These are phyloP conservation scores for Pichia sp. DNA, from an alignment of 1,139 yeast genomes.

Conservation along the genomic window DNA sequence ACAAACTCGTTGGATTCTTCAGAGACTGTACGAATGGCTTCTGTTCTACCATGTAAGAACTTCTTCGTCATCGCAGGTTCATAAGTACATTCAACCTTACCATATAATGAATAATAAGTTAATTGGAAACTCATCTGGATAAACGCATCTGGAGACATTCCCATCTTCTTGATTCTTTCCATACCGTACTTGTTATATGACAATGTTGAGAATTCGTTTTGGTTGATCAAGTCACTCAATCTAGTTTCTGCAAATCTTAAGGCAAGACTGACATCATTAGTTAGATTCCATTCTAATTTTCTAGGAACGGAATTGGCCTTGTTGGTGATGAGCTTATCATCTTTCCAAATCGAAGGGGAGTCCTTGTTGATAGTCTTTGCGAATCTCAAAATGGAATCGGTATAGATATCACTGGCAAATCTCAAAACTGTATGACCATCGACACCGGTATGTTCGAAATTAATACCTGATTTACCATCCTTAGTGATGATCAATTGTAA, in stretches of 20 bases:
- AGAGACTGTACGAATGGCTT: slow-evolving; percentile 84
- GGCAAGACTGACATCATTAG: slow-evolving; percentile 73
- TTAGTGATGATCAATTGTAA: slow-evolving; percentile 86
- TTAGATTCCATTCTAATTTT: slow-evolving; percentile 85
- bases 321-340: not conserved
- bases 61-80: slow-evolving; percentile 96
- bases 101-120: slow-evolving; percentile 88
- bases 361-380: slow-evolving; percentile 81
- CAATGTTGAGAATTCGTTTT: slow-evolving; percentile 81
- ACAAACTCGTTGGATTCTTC: slow-evolving; percentile 80
- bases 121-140: slow-evolving; percentile 95
- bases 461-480: slow-evolving; percentile 91
- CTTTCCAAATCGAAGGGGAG: slow-evolving; percentile 75
- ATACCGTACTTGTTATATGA: slow-evolving; percentile 80
- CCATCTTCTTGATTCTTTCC: slow-evolving; percentile 76
- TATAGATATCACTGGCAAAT: slow-evolving; percentile 86
- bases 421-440: slow-evolving; percentile 93
- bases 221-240: slow-evolving; percentile 81
- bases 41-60: slow-evolving; percentile 88
- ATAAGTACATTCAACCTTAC: slow-evolving; percentile 90
- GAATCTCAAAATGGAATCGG: slow-evolving; percentile 84
- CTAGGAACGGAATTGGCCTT: slow-evolving; percentile 46
- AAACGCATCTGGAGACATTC: slow-evolving; percentile 92
- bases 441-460: slow-evolving; percentile 94
- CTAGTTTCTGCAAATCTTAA: slow-evolving; percentile 91